Evolutionary conservation across 306 rosid species (phyloP).

Genomic region (Ceratonia siliqua): DNA sequence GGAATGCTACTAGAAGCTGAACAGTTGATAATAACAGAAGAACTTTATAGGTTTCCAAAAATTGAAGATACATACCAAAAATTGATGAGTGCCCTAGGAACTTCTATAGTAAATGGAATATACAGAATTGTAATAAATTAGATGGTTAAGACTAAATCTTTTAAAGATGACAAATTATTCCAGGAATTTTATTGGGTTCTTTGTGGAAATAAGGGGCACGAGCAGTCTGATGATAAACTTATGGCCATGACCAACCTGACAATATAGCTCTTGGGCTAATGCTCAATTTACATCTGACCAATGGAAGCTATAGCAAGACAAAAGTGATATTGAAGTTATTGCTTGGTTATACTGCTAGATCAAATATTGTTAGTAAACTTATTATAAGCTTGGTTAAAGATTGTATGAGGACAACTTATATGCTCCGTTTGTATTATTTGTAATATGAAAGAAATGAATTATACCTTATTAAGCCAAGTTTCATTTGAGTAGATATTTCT

Average conservation of each 20-base stretch:
- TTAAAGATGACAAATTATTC: slow-evolving; percentile 49
- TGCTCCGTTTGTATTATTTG: too few species aligned
- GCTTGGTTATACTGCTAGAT: slow-evolving; percentile 53
- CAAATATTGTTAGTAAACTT: slow-evolving; percentile 48
- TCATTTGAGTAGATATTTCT: too few species aligned
- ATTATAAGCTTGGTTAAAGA: slow-evolving; percentile 54
- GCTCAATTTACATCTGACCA: slow-evolving; percentile 59
- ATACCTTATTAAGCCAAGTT: too few species aligned
- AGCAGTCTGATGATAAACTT: slow-evolving; percentile 46
- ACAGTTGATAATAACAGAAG: too few species aligned
- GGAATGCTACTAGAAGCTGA: slow-evolving; percentile 73
- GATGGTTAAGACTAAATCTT: slow-evolving; percentile 43
- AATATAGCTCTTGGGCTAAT: slow-evolving; percentile 66
- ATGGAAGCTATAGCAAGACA: slow-evolving; percentile 47
- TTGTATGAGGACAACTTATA: too few species aligned
- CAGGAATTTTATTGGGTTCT: slow-evolving; percentile 56
- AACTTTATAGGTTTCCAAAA: too few species aligned
- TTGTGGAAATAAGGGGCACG: slow-evolving; percentile 41
- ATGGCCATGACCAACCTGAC: slow-evolving; percentile 52
- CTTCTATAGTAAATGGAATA: too few species aligned
- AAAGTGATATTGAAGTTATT: slow-evolving; percentile 50
- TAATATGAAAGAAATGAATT: too few species aligned
- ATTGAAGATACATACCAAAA: too few species aligned
- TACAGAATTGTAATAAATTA: too few species aligned
- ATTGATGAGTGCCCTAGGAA: too few species aligned